Conservation (phyloP, 176 grass and related monocot species). For the Eragrostis nindensis region DNA sequence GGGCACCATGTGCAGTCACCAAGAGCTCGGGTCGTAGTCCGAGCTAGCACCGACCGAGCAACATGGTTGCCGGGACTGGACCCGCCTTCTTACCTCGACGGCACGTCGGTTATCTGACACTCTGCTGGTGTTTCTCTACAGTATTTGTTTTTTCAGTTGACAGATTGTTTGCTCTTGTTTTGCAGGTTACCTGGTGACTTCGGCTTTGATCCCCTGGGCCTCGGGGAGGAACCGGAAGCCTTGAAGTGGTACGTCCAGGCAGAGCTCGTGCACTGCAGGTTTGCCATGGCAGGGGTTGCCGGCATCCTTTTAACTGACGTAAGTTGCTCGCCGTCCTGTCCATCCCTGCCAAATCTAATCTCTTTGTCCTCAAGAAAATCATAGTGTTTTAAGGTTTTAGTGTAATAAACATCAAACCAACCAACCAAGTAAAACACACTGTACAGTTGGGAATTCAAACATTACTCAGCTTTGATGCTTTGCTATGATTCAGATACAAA, state of each 20-base stretch:
- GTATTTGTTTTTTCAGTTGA: neutral
- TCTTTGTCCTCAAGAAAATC: neutral
- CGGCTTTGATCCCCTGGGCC: constrained; percentile 85
- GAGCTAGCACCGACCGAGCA: constrained; percentile 53
- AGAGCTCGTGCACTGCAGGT: constrained; percentile 90
- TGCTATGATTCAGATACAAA: neutral
- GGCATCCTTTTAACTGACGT: constrained; percentile 58
- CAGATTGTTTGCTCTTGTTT: constrained; percentile 1
- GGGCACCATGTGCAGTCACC: neutral
- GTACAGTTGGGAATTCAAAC: constrained; percentile 1
- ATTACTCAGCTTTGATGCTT: neutral
- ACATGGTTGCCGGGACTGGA: constrained; percentile 82
- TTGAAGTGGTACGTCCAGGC: constrained; percentile 92
- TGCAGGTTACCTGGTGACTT: constrained; percentile 74
- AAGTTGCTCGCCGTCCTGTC: neutral
- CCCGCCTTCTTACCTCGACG: constrained; percentile 80
- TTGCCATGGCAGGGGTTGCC: constrained; percentile 74
- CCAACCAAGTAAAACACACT: neutral
- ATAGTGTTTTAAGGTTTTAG: neutral
- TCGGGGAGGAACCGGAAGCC: constrained; percentile 66
- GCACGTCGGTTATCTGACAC: constrained; percentile 72
- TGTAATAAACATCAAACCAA: neutral
- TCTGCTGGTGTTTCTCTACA: neutral
- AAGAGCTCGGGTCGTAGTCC: constrained; percentile 30
- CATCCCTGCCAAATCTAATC: neutral